Evolutionary conservation across 2,329 filamentous ascomycete species (phyloP).

Genomic region (Fusarium odoratissimum): DNA sequence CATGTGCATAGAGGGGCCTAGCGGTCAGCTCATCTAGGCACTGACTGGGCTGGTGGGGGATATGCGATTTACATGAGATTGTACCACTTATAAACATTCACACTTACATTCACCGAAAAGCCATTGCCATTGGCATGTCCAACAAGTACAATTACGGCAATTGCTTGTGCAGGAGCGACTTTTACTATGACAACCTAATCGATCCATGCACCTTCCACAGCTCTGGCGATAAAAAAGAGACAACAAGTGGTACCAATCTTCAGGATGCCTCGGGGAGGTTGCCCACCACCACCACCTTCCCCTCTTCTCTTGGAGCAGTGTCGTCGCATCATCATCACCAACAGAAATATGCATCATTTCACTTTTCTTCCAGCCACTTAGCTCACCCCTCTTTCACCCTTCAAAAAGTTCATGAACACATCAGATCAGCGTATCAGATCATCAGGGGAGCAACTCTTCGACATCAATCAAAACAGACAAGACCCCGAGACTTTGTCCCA

Average conservation of each 20-base stretch:
- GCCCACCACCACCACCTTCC: constrained; percentile 1
- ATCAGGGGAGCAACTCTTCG: background rate
- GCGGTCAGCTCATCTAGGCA: background rate
- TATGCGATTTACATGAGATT: background rate
- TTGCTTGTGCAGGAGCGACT: background rate
- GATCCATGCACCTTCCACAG: constrained; percentile 2
- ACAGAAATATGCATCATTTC: constrained; percentile 7
- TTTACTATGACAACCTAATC: background rate
- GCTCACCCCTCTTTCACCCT: constrained; percentile 14
- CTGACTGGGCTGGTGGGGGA: background rate
- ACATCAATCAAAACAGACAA: background rate
- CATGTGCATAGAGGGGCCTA: background rate
- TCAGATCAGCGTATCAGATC: constrained; percentile 20
- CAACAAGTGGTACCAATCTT: background rate
- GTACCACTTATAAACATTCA: background rate
- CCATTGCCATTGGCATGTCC: background rate
- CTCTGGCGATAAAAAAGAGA: background rate
- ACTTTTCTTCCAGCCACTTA: constrained; percentile 20
- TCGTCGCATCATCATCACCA: constrained; percentile 31
- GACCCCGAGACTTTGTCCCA: background rate
- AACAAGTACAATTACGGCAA: background rate
- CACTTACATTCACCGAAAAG: background rate
- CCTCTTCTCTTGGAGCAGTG: background rate
- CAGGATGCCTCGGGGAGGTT: background rate
- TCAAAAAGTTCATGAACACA: background rate